These are phyloP conservation scores for Nannizziopsis barbatae DNA, from an alignment of 2,329 filamentous ascomycete genomes.

Conservation along the genomic window DNA sequence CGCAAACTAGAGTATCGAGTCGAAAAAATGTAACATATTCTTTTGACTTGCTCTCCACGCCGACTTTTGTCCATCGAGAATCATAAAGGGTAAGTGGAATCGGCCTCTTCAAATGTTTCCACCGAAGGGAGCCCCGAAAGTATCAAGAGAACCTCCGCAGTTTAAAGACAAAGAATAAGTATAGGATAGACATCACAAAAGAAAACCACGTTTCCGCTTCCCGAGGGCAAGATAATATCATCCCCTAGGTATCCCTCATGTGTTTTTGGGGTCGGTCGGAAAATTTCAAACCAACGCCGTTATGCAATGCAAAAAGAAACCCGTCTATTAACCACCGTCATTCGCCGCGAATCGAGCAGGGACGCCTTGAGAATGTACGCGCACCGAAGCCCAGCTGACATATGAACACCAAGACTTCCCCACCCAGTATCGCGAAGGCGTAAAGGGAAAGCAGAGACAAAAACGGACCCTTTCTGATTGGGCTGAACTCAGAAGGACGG, in stretches of 20 bases:
- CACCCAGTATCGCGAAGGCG: slow-evolving; percentile 2
- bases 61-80: background rate
- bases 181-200: slow-evolving; percentile 2
- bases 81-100: background rate
- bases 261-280: slow-evolving; percentile 7
- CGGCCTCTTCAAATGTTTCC: background rate
- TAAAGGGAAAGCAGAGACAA: background rate
- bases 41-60: background rate
- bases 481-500: slow-evolving; percentile 4
- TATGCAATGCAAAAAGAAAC: slow-evolving; percentile 10
- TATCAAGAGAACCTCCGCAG: background rate
- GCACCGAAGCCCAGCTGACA: slow-evolving; percentile 5
- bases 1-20: slow-evolving; percentile 4
- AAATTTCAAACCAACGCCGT: slow-evolving; percentile 11
- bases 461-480: slow-evolving; percentile 1
- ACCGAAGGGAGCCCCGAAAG: background rate
- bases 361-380: slow-evolving; percentile 1
- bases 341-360: slow-evolving; percentile 5
- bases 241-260: background rate
- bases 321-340: slow-evolving; percentile 11
- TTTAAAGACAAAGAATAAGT: background rate
- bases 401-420: slow-evolving; percentile 9
- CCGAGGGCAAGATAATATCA: slow-evolving; percentile 4
- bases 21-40: background rate
- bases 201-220: slow-evolving; percentile 1